Evolutionary conservation across 2,329 filamentous ascomycete genomes (phyloP).

Genomic region (Dothideomycetes sp.): DNA sequence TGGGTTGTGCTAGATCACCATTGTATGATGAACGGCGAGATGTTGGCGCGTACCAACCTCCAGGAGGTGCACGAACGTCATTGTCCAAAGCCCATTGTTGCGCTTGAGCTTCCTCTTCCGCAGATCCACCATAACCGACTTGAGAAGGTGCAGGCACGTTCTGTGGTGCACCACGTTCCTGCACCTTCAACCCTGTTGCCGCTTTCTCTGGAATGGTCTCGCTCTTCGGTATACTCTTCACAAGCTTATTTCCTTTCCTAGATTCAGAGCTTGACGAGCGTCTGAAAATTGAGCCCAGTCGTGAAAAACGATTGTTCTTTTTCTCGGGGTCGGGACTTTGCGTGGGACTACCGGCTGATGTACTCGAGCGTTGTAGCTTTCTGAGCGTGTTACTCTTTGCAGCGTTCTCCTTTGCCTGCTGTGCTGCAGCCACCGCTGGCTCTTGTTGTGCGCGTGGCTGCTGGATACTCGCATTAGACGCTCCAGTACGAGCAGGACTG

Average conservation of each 20-base stretch:
- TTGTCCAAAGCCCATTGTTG: background rate
- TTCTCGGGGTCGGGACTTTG: constrained; percentile 20
- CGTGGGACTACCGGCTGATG: constrained; percentile 16
- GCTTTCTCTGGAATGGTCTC: constrained; percentile 1
- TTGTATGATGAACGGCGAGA: constrained; percentile 9
- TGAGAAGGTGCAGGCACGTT: constrained; percentile 5
- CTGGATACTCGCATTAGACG: too few species aligned
- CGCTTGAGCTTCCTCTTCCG: background rate
- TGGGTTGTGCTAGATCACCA: background rate
- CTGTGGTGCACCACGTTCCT: too few species aligned
- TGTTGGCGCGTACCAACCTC: constrained; percentile 20
- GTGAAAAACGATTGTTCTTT: constrained; percentile 38
- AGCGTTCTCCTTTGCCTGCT: constrained; percentile 3
- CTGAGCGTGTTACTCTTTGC: constrained; percentile 19
- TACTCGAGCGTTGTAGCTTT: constrained; percentile 23
- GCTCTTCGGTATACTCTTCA: constrained; percentile 3
- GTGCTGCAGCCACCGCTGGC: constrained; percentile 4
- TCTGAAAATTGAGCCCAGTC: constrained; percentile 35
- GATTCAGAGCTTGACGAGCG: constrained; percentile 28
- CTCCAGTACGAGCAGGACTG: too few species aligned
- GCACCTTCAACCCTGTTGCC: too few species aligned
- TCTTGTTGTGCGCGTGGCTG: constrained; percentile 1
- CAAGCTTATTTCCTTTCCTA: constrained; percentile 19
- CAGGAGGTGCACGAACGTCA: constrained; percentile 13
- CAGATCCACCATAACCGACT: background rate